Evolutionary conservation across 352 stramenopile genomes (phyloP), one percentile per base, ranked within the genome.

Genomic region (Paralagenidium karlingii): DNA sequence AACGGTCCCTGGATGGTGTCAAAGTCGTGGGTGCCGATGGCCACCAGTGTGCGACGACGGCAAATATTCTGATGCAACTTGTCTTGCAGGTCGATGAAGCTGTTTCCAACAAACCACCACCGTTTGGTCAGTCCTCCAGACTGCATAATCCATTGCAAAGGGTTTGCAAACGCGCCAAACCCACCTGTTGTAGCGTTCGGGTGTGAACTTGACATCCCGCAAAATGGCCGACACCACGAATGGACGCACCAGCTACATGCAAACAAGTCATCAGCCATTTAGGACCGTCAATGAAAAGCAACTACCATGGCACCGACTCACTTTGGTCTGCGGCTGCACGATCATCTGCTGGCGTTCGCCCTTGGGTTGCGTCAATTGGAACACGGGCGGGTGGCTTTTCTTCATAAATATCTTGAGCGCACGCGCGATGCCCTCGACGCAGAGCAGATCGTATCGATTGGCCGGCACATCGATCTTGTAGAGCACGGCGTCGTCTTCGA

Each of bases 381-480:
- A 16, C 31, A n/a, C 57, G 2, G 95, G 95, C 34, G 91, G 79
- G 18, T 82, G 66, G 60, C 97, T 85, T 49, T 96, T 93, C 43
- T 96, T 85, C 50, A 99, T 63, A 63, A 99, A 99, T 38, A 99
- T 90, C 28, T 81, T 73, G 11, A 99, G 62, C 26, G 94, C 89
- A 38, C 96, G 80, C 20, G 91, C 85, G 25, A 99, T 92, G 40
- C 96, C 96, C 60, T 99, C 96, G 32, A 99, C 76, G 51, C 96
- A 99, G 9, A 99, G 77, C 40, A 99, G 58, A 76, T 99, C 96
- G 73, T 99, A 99, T 45, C 95, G 76, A 67, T 99, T 99, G 21
- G 96, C 96, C 0, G 96, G 96, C 43, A 99, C 94, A 63, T 99
- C 96, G 61, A 99, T 99, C 66, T 99, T 99, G 84, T 99, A 99